Evolutionary conservation across 371 early-diverging fungal species (phyloP), one percentile per base, ranked within the genome.

Genomic region (Dinochytrium kinnereticum): DNA sequence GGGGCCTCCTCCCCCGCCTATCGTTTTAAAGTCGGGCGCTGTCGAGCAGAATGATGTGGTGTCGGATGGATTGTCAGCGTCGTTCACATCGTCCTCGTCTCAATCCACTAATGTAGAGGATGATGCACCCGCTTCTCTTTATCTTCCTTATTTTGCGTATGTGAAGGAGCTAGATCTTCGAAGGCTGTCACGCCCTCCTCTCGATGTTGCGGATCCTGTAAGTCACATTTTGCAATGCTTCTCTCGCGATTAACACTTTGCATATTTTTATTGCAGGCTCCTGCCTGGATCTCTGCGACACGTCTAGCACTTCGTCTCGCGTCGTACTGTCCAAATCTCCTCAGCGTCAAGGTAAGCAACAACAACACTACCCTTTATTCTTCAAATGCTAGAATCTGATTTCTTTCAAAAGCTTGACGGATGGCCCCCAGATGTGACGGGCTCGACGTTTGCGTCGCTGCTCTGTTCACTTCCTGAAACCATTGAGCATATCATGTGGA

Each of bases 401-500:
- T n/a, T n/a, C n/a, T n/a, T n/a, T n/a, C n/a, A 40, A 33, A 61
- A 31, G 51, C 38, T 71, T 40, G 72, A 71, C 51, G 72, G 72
- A 1, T 71, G 59, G 38, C 72, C 72, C 13, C 51, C 72, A 19
- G 72, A 71, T 30, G 65, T 71, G 24, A 71, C 72, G 5, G 72
- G 72, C 21, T 34, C 65, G 5, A 38, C 61, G 10, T 71, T 71
- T 50, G 40, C 64, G 19, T 38, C 59, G 31, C 31, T 71, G 40
- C 64, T 71, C 0, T 44, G 40, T 57, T 70, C 70, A 1, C 38
- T 70, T 21, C 70, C 70, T 7, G 7, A 5, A 0, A 38, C 38
- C 24, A 59, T 71, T 19, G 65, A 64, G 26, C 31, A 31, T 36
- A 64, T 71, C 31, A 2, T 64, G 30, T 71, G 72, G 72, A 49